phyloP scores from a whole-genome alignment of 2,329 filamentous ascomycete genomes.

The Botrytis fragariae region DNA sequence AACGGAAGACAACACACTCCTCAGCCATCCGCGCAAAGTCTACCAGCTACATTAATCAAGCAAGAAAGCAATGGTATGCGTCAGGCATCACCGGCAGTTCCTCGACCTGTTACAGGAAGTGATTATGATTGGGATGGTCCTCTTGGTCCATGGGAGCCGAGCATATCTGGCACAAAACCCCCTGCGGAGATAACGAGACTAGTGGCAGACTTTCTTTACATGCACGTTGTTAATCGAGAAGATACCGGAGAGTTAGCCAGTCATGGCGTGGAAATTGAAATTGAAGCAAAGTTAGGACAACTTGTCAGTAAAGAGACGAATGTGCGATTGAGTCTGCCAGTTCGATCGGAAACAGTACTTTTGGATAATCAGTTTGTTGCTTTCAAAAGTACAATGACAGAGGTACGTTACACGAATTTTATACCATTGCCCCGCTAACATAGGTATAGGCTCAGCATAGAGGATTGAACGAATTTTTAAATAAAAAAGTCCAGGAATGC shows the following conservation, averaged over 20 bases:
- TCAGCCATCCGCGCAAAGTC: conserved; percentile 23
- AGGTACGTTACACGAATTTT: conserved; percentile 54
- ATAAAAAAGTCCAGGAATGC: conserved; percentile 61
- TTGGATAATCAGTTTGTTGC: conserved; percentile 57
- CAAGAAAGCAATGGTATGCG: conserved; percentile 33
- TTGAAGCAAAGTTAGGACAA: conserved; percentile 89
- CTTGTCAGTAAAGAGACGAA: conserved; percentile 72
- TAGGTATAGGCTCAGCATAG: conserved; percentile 69
- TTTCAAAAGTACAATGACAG: conserved; percentile 88
- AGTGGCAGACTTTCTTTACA: conserved; percentile 79
- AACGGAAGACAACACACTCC: conserved; percentile 28
- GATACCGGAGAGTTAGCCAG: conserved; percentile 62
- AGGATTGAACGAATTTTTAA: conserved; percentile 80
- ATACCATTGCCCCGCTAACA: conserved; percentile 23
- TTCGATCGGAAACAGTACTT: conserved; percentile 70
- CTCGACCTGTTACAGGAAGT: conserved; percentile 18
- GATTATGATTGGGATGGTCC: conserved; percentile 24
- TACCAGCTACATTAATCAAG: conserved; percentile 25
- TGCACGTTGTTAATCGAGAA: conserved; percentile 65
- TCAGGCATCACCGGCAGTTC: conserved; percentile 24
- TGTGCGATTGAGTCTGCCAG: conserved; percentile 63
- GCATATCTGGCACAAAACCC: conserved; percentile 68
- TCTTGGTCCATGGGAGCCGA: conserved; percentile 61
- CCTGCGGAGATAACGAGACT: conserved; percentile 71
- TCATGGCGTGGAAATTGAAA: conserved; percentile 74